Evolutionary conservation across 2,329 filamentous ascomycete species (phyloP).

Genomic region (Epichloe coenophiala): DNA sequence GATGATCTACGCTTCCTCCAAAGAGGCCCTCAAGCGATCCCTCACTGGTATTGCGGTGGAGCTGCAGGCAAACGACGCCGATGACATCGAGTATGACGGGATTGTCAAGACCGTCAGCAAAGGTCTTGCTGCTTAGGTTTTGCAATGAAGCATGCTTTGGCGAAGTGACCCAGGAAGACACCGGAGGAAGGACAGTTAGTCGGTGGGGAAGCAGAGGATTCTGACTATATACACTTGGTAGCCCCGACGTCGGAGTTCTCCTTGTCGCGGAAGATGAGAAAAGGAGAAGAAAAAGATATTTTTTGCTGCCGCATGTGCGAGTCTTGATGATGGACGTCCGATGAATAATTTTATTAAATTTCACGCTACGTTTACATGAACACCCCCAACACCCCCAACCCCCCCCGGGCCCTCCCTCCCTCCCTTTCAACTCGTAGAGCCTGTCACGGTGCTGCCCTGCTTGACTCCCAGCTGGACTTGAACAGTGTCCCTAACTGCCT

Average conservation of each 20-base stretch:
- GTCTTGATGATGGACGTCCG: neutral
- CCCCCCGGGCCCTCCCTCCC: no score
- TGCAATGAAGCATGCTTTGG: no score
- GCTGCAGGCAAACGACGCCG: constrained; percentile 71
- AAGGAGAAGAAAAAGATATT: neutral
- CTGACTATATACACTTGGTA: constrained; percentile 1
- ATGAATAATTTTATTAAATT: neutral
- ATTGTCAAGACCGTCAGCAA: constrained; percentile 56
- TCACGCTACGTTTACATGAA: neutral
- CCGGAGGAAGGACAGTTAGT: neutral
- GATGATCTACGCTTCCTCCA: constrained; percentile 85
- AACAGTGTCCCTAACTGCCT: constrained; percentile 55
- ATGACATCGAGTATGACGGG: constrained; percentile 67
- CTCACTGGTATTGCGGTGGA: constrained; percentile 64
- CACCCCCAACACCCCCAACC: no score
- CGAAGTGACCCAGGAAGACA: neutral
- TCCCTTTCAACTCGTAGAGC: neutral
- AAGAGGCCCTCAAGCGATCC: constrained; percentile 70
- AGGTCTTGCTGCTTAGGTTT: constrained; percentile 36
- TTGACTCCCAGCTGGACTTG: constrained; percentile 53
- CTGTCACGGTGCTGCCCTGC: constrained; percentile 16
- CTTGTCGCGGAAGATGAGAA: neutral
- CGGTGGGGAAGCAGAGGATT: neutral
- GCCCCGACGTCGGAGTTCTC: constrained; percentile 1
- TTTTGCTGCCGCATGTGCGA: neutral